Conservation (phyloP, 768 basidiomycete species). For the Heimioporus sp. region DNA sequence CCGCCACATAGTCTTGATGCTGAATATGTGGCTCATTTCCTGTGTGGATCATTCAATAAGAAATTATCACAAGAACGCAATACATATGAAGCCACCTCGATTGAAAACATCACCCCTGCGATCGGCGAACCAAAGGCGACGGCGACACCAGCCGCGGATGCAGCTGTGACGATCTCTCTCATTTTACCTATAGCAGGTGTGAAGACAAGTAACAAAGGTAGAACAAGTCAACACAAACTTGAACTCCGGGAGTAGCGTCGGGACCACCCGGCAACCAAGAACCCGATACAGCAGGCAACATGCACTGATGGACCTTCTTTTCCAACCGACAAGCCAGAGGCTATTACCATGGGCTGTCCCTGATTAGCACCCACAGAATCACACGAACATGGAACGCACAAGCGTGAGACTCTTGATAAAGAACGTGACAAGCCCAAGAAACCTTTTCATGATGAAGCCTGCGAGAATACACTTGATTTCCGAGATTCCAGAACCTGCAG, state of each 20-base stretch:
- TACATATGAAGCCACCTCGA: conserved; percentile 61
- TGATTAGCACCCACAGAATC: conserved; percentile 12
- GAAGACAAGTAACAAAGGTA: conserved; percentile 10
- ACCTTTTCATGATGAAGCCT: conserved; percentile 97
- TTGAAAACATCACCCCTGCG: conserved; percentile 95
- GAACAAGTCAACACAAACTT: conserved; percentile 46
- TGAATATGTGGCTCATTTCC: conserved; percentile 99
- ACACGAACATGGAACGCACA: conserved; percentile 45
- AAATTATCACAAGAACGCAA: neutral
- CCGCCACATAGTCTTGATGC: conserved; percentile 97
- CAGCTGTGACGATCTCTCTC: conserved; percentile 91
- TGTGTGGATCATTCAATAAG: conserved; percentile 28
- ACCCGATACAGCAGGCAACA: conserved; percentile 92
- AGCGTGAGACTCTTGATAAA: conserved; percentile 92
- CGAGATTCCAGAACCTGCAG: conserved; percentile 96
- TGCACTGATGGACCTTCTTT: conserved; percentile 99
- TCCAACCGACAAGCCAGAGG: conserved; percentile 94
- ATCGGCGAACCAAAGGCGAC: conserved; percentile 99
- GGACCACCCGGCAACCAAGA: conserved; percentile 84
- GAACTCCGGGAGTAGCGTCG: conserved; percentile 82
- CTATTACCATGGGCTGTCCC: conserved; percentile 88
- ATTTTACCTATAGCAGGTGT: conserved; percentile 54
- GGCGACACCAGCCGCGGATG: conserved; percentile 96
- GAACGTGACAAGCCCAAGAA: conserved; percentile 85
- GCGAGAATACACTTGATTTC: conserved; percentile 98